Evolutionary conservation across 495 filamentous ascomycete genomes (phyloP).

Genomic region (Stereocaulon alpinum): DNA sequence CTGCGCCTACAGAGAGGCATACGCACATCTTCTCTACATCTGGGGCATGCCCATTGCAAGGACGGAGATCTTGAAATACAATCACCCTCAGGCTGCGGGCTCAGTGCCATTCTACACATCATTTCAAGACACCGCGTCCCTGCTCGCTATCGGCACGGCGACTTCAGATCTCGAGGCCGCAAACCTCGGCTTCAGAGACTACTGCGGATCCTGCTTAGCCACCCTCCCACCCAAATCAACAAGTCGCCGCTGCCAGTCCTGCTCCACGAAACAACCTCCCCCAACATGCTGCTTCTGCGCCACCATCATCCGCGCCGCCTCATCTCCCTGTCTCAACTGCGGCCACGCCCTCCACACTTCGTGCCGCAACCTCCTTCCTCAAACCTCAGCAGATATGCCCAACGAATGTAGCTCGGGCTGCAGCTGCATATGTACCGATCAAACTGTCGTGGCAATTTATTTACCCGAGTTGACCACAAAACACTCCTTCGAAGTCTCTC

Average conservation of each 20-base stretch:
- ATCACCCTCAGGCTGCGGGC: slow-evolving; percentile 21
- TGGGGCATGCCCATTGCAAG: slow-evolving; percentile 71
- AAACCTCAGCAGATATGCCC: background rate
- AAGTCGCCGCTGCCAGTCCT: slow-evolving; percentile 33
- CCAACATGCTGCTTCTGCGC: slow-evolving; percentile 39
- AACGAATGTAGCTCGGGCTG: slow-evolving; percentile 38
- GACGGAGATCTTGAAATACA: slow-evolving; percentile 78
- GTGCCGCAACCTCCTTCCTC: slow-evolving; percentile 38
- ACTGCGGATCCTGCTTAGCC: slow-evolving; percentile 32
- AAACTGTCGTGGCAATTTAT: slow-evolving; percentile 25
- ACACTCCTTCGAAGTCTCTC: slow-evolving; percentile 7
- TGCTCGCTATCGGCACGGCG: background rate
- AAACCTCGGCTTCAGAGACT: slow-evolving; percentile 35
- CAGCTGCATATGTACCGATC: slow-evolving; percentile 41
- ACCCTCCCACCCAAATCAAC: slow-evolving; percentile 15
- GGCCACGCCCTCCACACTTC: slow-evolving; percentile 43
- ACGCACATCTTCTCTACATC: slow-evolving; percentile 69
- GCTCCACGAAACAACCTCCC: slow-evolving; percentile 31
- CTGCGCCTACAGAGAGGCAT: slow-evolving; percentile 61
- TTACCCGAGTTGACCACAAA: slow-evolving; percentile 16
- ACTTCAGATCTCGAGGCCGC: slow-evolving; percentile 16
- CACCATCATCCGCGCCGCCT: slow-evolving; percentile 38
- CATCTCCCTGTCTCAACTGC: slow-evolving; percentile 42
- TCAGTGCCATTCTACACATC: background rate
- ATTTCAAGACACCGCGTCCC: background rate